A percentile compares a stretch with the other conserved stretches of the same genome.
phyloP scores from a whole-genome alignment of 1,139 yeast genomes.

The Kazachstania sp. region DNA sequence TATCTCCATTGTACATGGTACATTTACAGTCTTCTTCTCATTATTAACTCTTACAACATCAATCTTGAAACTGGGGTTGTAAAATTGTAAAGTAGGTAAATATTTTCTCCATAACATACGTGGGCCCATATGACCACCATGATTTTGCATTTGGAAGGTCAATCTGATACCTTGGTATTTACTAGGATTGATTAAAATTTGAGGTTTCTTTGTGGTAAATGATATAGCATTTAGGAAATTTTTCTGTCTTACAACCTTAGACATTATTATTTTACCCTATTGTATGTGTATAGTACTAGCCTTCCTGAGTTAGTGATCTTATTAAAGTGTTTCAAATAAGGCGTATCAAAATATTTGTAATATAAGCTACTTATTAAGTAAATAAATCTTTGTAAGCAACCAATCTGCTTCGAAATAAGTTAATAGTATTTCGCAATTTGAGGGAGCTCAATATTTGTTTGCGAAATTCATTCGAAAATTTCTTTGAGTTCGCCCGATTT shows the following conservation, averaged over 20 bases:
- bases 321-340: too few species aligned
- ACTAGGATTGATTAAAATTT: slow-evolving; percentile 20
- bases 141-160: slow-evolving; percentile 38
- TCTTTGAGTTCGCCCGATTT: too few species aligned
- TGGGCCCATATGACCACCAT: slow-evolving; percentile 46
- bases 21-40: slow-evolving; percentile 25
- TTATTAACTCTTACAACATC: slow-evolving; percentile 50
- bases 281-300: too few species aligned
- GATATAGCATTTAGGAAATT: slow-evolving; percentile 24
- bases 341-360: too few species aligned
- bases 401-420: too few species aligned
- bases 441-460: too few species aligned
- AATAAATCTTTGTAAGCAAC: too few species aligned
- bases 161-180: slow-evolving; percentile 30
- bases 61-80: slow-evolving; percentile 63
- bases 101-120: slow-evolving; percentile 62
- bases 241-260: slow-evolving; percentile 23
- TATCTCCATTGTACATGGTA: slow-evolving; percentile 26
- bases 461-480: too few species aligned
- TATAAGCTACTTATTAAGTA: too few species aligned
- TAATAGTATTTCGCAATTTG: too few species aligned
- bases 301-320: too few species aligned
- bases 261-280: slow-evolving; percentile 10
- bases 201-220: slow-evolving; percentile 24
- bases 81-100: slow-evolving; percentile 72